A percentile compares a stretch with the other conserved stretches of the same genome.
These are phyloP conservation scores for Cercophora newfieldiana DNA, from an alignment of 495 filamentous ascomycete species.

Conservation along the genomic window DNA sequence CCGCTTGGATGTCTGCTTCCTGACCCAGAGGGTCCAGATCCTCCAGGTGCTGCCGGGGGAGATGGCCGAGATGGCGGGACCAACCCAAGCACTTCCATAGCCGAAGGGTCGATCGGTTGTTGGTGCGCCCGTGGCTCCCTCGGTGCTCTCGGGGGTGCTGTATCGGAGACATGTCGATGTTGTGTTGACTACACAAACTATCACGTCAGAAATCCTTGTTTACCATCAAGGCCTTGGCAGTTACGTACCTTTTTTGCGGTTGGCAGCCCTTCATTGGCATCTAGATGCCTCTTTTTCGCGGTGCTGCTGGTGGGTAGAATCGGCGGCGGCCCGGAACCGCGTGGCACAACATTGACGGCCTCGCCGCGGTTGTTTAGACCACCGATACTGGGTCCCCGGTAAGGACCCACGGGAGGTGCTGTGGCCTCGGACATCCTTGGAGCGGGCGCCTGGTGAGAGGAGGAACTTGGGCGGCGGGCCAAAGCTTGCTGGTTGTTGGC, in stretches of 20 bases:
- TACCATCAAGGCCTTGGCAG: neutral
- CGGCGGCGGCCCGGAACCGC: conserved; percentile 23
- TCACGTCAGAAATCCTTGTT: neutral
- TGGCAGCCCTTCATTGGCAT: conserved; percentile 21
- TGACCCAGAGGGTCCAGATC: conserved; percentile 8
- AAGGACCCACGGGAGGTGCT: conserved; percentile 18
- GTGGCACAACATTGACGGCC: conserved; percentile 3
- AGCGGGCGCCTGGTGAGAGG: conserved; percentile 4
- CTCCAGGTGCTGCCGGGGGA: conserved; percentile 17
- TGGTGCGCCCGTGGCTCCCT: conserved; percentile 8
- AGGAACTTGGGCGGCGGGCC: neutral
- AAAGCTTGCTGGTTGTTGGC: conserved; percentile 1
- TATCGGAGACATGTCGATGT: neutral
- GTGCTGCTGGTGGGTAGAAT: conserved; percentile 25
- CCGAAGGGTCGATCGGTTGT: conserved; percentile 30
- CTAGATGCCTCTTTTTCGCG: conserved; percentile 33
- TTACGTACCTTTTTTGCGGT: conserved; percentile 32
- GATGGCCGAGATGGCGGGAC: conserved; percentile 25
- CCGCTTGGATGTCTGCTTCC: conserved; percentile 11
- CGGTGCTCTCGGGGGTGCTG: conserved; percentile 18
- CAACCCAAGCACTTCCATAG: conserved; percentile 35
- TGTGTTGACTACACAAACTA: conserved; percentile 17
- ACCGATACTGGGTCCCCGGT: conserved; percentile 26
- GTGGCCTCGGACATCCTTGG: neutral
- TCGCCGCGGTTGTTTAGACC: conserved; percentile 33